Conservation (phyloP, 2,329 filamentous ascomycete genomes). For the Aspergillus niger region DNA sequence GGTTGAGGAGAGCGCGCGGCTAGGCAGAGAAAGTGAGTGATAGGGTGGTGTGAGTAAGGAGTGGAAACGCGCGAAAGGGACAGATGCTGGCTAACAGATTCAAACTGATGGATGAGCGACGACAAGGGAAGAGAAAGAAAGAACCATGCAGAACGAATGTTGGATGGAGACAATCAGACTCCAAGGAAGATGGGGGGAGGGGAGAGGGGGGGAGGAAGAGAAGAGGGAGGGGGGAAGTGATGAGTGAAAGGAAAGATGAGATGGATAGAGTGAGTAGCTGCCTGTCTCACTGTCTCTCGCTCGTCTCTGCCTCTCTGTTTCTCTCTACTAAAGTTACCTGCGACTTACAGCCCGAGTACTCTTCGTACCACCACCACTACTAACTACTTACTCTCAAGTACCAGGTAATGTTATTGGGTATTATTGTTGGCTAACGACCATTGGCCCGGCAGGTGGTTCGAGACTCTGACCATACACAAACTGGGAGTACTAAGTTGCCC, state of each 20-base stretch:
- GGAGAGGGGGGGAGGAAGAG: neutral
- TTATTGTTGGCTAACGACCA: conserved; percentile 1
- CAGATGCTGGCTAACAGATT: neutral
- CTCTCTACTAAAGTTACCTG: neutral
- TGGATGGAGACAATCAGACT: conserved; percentile 4
- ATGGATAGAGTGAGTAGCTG: neutral
- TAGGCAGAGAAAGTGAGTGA: neutral
- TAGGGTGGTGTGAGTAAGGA: neutral
- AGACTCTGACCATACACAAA: conserved; percentile 15
- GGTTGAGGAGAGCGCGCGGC: neutral
- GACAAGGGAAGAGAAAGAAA: conserved; percentile 7
- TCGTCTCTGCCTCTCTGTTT: neutral
- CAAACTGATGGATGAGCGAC: neutral
- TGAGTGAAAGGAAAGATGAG: neutral
- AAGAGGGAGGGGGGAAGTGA: neutral
- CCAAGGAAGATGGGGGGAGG: neutral
- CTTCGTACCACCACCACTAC: neutral
- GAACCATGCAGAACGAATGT: conserved; percentile 5
- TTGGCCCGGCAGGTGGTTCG: conserved; percentile 14
- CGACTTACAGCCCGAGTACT: too few relatives aligned
- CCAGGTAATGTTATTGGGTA: conserved; percentile 2
- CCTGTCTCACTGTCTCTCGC: too few relatives aligned
- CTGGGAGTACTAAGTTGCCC: conserved; percentile 13
- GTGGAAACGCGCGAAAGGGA: neutral
- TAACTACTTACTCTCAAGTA: neutral